Evolutionary conservation across 2,329 filamentous ascomycete genomes (phyloP).

Genomic region (Pseudocercospora vitis): DNA sequence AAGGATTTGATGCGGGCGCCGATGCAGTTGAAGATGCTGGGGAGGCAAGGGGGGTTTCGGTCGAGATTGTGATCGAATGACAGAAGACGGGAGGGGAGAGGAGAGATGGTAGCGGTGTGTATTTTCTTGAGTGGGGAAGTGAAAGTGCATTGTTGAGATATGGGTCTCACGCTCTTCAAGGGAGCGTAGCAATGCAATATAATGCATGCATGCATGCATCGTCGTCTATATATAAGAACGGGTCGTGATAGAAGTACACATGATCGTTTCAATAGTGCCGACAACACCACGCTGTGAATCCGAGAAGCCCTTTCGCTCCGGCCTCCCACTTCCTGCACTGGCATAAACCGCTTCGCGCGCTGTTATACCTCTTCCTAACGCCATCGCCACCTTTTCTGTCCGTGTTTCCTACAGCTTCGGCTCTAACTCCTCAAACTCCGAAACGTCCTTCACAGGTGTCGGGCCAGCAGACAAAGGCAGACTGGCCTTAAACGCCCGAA

Average conservation of each 20-base stretch:
- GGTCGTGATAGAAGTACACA: not conserved
- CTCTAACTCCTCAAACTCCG: slow-evolving; percentile 81
- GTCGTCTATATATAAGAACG: not conserved
- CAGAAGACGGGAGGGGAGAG: not conserved
- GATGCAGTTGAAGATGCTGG: slow-evolving; percentile 24
- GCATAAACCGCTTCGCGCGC: not conserved
- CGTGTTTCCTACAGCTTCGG: slow-evolving; percentile 61
- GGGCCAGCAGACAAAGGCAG: slow-evolving; percentile 72
- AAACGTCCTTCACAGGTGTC: slow-evolving; percentile 70
- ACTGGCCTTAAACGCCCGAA: slow-evolving; percentile 75
- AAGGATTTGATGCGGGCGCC: slow-evolving; percentile 21
- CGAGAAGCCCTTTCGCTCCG: too few species aligned
- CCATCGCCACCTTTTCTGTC: not conserved
- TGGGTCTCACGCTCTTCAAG: too few species aligned
- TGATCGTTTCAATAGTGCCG: not conserved
- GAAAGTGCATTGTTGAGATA: too few species aligned
- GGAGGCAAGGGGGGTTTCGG: slow-evolving; percentile 16
- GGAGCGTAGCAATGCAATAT: too few species aligned
- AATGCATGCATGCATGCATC: too few species aligned
- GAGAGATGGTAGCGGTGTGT: not conserved
- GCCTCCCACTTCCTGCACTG: not conserved
- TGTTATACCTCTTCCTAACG: not conserved
- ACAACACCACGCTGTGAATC: slow-evolving; percentile 4
- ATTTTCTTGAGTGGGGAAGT: too few species aligned
- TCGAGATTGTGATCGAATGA: slow-evolving; percentile 13